Evolutionary conservation across 495 filamentous ascomycete species (phyloP), one percentile per base, ranked within the genome.

Genomic region (Pseudoneurospora amorphoporcata): DNA sequence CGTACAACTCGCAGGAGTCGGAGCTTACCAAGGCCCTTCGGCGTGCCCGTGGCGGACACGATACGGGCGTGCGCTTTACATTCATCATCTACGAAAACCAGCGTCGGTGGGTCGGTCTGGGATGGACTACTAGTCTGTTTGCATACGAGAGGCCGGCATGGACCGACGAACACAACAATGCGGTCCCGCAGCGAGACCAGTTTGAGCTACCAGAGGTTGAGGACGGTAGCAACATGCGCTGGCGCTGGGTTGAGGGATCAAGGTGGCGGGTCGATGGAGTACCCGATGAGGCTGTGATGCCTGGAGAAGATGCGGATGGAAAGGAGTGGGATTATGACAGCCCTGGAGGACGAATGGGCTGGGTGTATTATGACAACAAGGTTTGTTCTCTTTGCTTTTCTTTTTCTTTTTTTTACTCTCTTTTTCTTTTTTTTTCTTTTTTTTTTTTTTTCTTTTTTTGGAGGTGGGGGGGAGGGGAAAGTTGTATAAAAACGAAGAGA

Each of bases 361-460:
- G 95, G 95, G 92, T 97, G 61, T 99, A 95, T 81, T 98, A 97
- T 82, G 95, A 99, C 80, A 98, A 94, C 81, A 98, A 97, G 89
- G 94, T 95, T 81, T 29, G 84, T 79, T 23, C 19, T 42, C 43
- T 43, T 45, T 6, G 4, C 29, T 16, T 1, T 23, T 12, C 23
- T 23, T 23, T 23, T 23, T 23, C 23, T 23, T 23, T 23, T 23
- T 23, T 23, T 23, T n/a, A n/a, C n/a, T n/a, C n/a, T 0, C 1
- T 23, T 23, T 23, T 0, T 23, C 23, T 23, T 23, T 23, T 23
- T 23, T 23, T 23, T n/a, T n/a, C n/a, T n/a, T 23, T 23, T 23
- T 23, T 23, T 23, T 23, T 0, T 23, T 23, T 23, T 23, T 0
- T 23, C 23, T 23, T 23, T 23, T 23, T 23, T 23, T 23, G 23